phyloP scores from a whole-genome alignment of 192 early-diverging fungal species.

The Linderina pennispora region DNA sequence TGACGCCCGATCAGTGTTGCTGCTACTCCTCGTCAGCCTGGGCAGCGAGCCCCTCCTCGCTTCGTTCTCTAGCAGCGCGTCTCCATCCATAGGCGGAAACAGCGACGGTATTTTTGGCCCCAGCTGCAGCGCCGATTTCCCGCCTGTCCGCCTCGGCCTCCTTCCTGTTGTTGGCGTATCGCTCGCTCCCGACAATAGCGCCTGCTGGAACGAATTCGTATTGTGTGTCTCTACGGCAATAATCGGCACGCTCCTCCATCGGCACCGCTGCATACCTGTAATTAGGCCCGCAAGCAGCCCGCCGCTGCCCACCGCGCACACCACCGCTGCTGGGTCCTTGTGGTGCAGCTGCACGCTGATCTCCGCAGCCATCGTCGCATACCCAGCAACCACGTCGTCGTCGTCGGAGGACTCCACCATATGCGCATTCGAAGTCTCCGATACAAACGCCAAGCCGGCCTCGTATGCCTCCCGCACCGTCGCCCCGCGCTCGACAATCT shows the following conservation, averaged over 20 bases:
- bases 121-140: conserved; percentile 45
- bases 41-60: too few species aligned
- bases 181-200: conserved; percentile 51
- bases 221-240: conserved; percentile 73
- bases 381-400: conserved; percentile 51
- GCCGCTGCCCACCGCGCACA: conserved; percentile 65
- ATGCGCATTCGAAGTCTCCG: conserved; percentile 25
- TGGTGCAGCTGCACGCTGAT: conserved; percentile 56
- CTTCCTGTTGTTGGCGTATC: conserved; percentile 39
- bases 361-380: conserved; percentile 57
- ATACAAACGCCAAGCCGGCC: conserved; percentile 24
- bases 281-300: conserved; percentile 64
- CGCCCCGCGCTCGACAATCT: conserved; percentile 20
- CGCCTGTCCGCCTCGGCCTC: conserved; percentile 33
- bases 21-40: too few species aligned
- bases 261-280: conserved; percentile 52
- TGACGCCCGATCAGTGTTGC: conserved; percentile 1
- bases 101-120: conserved; percentile 49
- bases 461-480: conserved; percentile 26
- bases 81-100: conserved; percentile 54
- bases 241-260: conserved; percentile 62
- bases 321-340: conserved; percentile 54
- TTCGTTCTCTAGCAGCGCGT: conserved; percentile 28
- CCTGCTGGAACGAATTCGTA: conserved; percentile 62
- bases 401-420: conserved; percentile 48